Conservation (phyloP, 2,329 filamentous ascomycete genomes). For the Monosporascus ibericus region DNA sequence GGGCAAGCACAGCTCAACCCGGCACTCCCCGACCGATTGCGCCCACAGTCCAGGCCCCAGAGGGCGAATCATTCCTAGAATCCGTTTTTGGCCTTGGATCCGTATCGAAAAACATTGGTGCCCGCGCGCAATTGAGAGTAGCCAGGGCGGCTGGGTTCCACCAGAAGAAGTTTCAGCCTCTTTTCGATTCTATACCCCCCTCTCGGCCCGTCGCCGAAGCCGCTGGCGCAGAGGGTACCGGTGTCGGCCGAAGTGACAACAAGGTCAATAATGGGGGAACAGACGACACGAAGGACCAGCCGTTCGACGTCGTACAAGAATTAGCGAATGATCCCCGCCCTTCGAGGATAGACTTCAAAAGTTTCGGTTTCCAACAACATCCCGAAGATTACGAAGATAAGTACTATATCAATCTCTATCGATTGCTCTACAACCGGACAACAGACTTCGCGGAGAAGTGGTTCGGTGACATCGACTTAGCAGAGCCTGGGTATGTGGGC, state of each 20-base stretch:
- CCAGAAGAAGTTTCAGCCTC: too few relatives aligned
- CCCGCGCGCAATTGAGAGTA: too few relatives aligned
- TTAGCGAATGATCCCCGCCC: constrained; percentile 11
- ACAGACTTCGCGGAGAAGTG: constrained; percentile 17
- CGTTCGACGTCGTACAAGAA: constrained; percentile 1
- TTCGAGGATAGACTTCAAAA: constrained; percentile 16
- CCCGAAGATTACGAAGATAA: constrained; percentile 15
- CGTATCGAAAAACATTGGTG: too few relatives aligned
- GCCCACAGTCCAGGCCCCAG: too few relatives aligned
- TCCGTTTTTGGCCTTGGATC: too few relatives aligned
- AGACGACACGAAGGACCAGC: neutral
- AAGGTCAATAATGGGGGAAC: neutral
- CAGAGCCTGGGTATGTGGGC: constrained; percentile 8
- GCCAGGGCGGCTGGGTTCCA: too few relatives aligned
- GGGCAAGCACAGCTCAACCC: too few relatives aligned
- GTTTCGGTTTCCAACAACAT: constrained; percentile 9
- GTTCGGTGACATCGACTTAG: constrained; percentile 20
- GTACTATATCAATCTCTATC: constrained; percentile 19
- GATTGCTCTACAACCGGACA: constrained; percentile 20
- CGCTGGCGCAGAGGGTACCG: neutral
- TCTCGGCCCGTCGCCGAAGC: too few relatives aligned
- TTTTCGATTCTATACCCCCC: too few relatives aligned
- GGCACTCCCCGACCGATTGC: too few relatives aligned
- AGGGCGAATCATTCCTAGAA: too few relatives aligned
- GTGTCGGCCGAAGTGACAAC: neutral